phyloP scores from a whole-genome alignment of 2,329 filamentous ascomycete species.

The Parascedosporium putredinis region DNA sequence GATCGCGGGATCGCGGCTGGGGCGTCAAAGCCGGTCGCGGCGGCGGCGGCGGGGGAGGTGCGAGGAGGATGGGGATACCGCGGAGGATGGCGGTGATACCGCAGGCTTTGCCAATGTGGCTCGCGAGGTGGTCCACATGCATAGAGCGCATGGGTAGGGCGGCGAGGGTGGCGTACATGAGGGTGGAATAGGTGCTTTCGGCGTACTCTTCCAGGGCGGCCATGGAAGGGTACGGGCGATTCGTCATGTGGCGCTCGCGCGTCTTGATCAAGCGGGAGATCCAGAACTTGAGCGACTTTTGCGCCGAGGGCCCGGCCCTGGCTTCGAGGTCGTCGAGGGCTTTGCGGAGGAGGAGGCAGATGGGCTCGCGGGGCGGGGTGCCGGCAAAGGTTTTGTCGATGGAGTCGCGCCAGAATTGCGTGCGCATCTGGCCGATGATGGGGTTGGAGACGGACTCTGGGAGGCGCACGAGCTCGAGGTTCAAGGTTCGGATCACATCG shows the following conservation, averaged over 20 bases:
- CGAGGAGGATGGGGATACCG: slow-evolving; percentile 79
- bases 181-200: slow-evolving; percentile 87
- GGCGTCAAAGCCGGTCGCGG: slow-evolving; percentile 32
- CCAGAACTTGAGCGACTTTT: slow-evolving; percentile 57
- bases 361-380: slow-evolving; percentile 77
- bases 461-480: slow-evolving; percentile 81
- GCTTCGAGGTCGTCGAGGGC: slow-evolving; percentile 53
- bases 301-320: slow-evolving; percentile 27
- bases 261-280: slow-evolving; percentile 67
- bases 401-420: slow-evolving; percentile 91
- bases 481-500: slow-evolving; percentile 81
- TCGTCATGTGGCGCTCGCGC: slow-evolving; percentile 72
- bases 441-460: slow-evolving; percentile 82
- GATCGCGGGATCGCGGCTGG: slow-evolving; percentile 39
- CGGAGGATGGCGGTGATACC: slow-evolving; percentile 82
- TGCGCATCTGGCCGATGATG: slow-evolving; percentile 77
- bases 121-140: slow-evolving; percentile 84
- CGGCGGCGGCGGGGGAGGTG: slow-evolving; percentile 36
- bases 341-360: slow-evolving; percentile 71
- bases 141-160: slow-evolving; percentile 70
- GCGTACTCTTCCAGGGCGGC: slow-evolving; percentile 74
- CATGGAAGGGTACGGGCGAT: slow-evolving; percentile 68
- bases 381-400: slow-evolving; percentile 68
- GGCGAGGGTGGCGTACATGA: slow-evolving; percentile 81
- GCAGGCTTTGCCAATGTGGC: slow-evolving; percentile 87